Percentiles rank a stretch among this genome's conserved stretches.
phyloP scores from a whole-genome alignment of 176 grass and related monocot genomes.

The Elaeis guineensis region DNA sequence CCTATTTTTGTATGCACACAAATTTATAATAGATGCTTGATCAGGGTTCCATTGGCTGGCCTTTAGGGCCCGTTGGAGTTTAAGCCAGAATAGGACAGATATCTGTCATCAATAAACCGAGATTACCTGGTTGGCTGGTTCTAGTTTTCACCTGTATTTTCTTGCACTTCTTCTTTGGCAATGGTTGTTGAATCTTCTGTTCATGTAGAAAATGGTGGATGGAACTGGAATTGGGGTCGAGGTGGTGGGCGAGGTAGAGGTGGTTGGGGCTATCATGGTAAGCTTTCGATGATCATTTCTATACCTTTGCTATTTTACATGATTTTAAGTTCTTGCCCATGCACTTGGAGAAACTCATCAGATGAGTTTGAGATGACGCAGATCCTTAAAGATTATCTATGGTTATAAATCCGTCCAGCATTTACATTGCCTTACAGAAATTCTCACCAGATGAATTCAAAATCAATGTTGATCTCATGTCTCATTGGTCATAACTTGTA shows the following conservation, averaged over 20 bases:
- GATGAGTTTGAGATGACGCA: too few species aligned
- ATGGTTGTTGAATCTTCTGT: constrained; percentile 9
- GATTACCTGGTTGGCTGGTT: background rate
- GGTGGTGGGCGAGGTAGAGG: constrained; percentile 53
- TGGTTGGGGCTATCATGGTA: constrained; percentile 57
- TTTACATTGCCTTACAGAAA: too few species aligned
- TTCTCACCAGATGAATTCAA: too few species aligned
- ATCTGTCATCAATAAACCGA: background rate
- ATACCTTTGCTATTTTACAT: too few species aligned
- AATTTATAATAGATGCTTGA: background rate
- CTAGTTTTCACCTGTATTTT: background rate
- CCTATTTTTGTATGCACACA: too few species aligned
- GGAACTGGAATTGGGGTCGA: constrained; percentile 34
- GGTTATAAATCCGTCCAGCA: too few species aligned
- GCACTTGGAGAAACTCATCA: too few species aligned
- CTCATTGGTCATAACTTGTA: too few species aligned
- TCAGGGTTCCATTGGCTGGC: background rate
- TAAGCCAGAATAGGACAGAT: background rate
- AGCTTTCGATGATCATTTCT: constrained; percentile 14
- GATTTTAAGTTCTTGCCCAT: too few species aligned
- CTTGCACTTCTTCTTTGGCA: background rate
- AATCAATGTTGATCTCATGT: too few species aligned
- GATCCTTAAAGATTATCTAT: too few species aligned
- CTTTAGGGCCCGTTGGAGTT: background rate
- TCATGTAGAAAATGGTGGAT: constrained; percentile 65